Base-by-base conservation (phyloP, 345 rosid species). In the Viola odorata region DNA sequence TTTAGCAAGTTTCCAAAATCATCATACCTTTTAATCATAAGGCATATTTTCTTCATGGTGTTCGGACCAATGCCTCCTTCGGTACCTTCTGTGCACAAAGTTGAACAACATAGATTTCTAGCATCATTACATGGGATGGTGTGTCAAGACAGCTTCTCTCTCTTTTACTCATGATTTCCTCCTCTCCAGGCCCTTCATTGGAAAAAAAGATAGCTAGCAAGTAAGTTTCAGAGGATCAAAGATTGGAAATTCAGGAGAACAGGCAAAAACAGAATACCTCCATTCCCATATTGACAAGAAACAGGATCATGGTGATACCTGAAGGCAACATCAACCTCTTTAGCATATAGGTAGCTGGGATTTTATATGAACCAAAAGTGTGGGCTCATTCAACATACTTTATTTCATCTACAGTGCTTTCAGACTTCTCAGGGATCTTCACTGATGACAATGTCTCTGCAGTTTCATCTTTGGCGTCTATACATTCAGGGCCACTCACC, bases 81-180 rank as follows among this genome's bases (percentile, higher is more conserved):
- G 37, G 16, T 42, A 45, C 61, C 51, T 68, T 68, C 68, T 79
- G 76, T 51, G 73, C 64, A 59, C 80, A 75, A 56, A 79, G 71
- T 67, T 83, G 75, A 63, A 80, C 68, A 55, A 71, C 80, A 63
- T 57, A 75, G 68, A 79, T 70, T 74, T 81, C 82, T 39, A 79
- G 73, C 84, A 75, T 75, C 78, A 81, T 62, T 52, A 70, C 67
- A 45, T 70, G 70, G 41, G 74, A 58, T 55, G 76, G 75, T 68
- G 78, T 67, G 50, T 72, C 62, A 14, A 12, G 41, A 61, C 41
- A 14, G 3, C 13, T 23, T 50, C 53, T 47, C 15, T 37, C 40
- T 53, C 48, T 74, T 60, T 58, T 57, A 23, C 62, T 63, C 50
- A 37, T 48, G 8, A 51, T 57, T 60, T 73, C 67, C 52, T 75